Evolutionary conservation across 2,329 filamentous ascomycete species (phyloP), one percentile per base, ranked within the genome.

Genomic region (Xylariaceae sp.): DNA sequence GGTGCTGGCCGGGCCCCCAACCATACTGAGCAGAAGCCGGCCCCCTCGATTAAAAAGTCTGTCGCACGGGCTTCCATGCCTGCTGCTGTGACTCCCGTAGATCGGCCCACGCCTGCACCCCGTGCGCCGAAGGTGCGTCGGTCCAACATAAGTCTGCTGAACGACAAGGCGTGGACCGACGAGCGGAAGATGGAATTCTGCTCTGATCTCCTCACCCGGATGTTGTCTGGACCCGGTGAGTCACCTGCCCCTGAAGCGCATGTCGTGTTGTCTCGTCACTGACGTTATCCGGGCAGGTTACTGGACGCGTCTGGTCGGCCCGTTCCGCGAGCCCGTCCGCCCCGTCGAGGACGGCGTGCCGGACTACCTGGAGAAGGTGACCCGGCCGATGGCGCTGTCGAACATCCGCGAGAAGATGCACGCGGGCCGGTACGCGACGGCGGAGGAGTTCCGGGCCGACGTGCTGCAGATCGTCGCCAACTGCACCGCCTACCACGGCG

Each of bases 401-500:
- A 77, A 72, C 2, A 70, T 80, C 57, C 77, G 77, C 53, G 53
- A 42, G 29, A 79, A 77, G 55, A 74, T 80, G 68, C 70, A 77
- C 35, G 50, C 55, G 11, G 55, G 53, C 14, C 65, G 69, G 44
- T 80, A 80, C 50, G 47, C 37, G 3, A 61, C 56, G 31, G 65
- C 73, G 6, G 61, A 67, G 3, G 70, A 76, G 33, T 80, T 80
- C 43, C 52, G 67, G 23, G 55, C 53, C 3, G 76, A 80, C 52
- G 66, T 80, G 48, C 67, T 71, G 5, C 72, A 75, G 47, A 80
- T 80, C 22, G 79, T 79, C 38, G 56, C 65, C 17, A 80, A 80
- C 52, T 79, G 74, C 53, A 78, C 73, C 52, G 68, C 65, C n/a
- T 80, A 80, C 55, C 79, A 75, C 71, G 17, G 68, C 75, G n/a